Conservation (phyloP, 2,329 filamentous ascomycete genomes). For the Monilinia fructicola region DNA sequence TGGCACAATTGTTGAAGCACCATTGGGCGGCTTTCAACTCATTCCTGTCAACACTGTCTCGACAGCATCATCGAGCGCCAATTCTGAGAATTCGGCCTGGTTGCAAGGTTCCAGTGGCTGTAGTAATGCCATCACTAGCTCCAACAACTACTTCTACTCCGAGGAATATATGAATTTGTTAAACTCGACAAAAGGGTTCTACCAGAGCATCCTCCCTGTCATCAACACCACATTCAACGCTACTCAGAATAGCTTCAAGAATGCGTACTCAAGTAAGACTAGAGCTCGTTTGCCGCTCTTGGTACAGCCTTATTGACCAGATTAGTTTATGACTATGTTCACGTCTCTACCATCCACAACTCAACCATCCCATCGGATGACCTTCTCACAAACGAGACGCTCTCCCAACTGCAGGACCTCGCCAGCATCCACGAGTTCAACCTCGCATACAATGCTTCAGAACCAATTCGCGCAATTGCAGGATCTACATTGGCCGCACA, state of each 20-base stretch:
- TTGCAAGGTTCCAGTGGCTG: conserved; percentile 59
- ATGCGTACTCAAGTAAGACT: conserved; percentile 59
- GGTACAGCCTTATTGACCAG: conserved; percentile 8
- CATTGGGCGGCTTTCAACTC: conserved; percentile 79
- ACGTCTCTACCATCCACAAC: conserved; percentile 62
- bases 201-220: conserved; percentile 54
- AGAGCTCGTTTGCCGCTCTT: neutral
- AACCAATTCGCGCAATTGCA: conserved; percentile 59
- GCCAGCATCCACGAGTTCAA: conserved; percentile 80
- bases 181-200: conserved; percentile 59
- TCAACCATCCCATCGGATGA: conserved; percentile 55
- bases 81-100: conserved; percentile 58
- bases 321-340: conserved; percentile 58
- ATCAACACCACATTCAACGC: conserved; percentile 53
- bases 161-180: conserved; percentile 48
- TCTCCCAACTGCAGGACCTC: conserved; percentile 66
- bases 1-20: conserved; percentile 62
- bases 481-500: conserved; percentile 58
- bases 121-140: conserved; percentile 54
- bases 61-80: conserved; percentile 52
- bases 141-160: conserved; percentile 54
- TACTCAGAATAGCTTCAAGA: conserved; percentile 54
- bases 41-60: conserved; percentile 68
- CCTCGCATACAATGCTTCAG: conserved; percentile 77
- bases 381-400: conserved; percentile 58